These are phyloP conservation scores for Aphanomyces euteiches DNA, from an alignment of 352 stramenopile genomes.

Conservation along the genomic window DNA sequence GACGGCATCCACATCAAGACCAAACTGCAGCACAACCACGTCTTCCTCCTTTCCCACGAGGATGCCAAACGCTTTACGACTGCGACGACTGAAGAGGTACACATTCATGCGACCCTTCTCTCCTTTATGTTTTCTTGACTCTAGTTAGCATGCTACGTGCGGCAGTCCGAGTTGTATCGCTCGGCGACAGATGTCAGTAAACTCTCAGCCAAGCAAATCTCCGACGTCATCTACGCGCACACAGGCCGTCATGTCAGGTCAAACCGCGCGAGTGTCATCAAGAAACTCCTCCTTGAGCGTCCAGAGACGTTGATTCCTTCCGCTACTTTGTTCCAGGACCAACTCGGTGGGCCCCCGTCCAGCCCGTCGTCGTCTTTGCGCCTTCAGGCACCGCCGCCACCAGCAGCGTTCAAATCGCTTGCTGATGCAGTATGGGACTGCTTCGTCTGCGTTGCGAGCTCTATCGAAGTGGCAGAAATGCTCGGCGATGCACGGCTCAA, in stretches of 20 bases:
- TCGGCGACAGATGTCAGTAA: slow-evolving; percentile 16
- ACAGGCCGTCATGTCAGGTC: slow-evolving; percentile 23
- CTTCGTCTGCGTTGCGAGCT: slow-evolving; percentile 25
- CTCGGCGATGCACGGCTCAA: slow-evolving; percentile 11
- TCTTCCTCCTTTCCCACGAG: slow-evolving; percentile 11
- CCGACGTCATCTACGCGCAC: slow-evolving; percentile 9
- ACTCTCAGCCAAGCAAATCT: slow-evolving; percentile 22
- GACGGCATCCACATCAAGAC: slow-evolving; percentile 21
- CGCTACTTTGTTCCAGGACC: neutral
- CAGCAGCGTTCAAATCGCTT: slow-evolving; percentile 17
- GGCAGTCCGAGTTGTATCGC: slow-evolving; percentile 18
- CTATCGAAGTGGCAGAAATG: neutral
- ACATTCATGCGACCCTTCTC: neutral
- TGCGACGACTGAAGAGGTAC: slow-evolving; percentile 26
- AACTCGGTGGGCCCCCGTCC: neutral
- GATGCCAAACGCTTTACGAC: slow-evolving; percentile 26
- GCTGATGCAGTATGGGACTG: slow-evolving; percentile 29
- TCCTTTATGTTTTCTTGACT: neutral
- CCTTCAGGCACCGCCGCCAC: neutral
- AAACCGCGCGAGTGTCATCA: slow-evolving; percentile 30
- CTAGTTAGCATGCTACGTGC: slow-evolving; percentile 16
- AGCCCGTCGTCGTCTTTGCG: neutral
- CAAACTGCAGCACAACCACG: slow-evolving; percentile 27
- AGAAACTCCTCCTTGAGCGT: slow-evolving; percentile 12
- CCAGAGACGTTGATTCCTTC: slow-evolving; percentile 4